A percentile compares a stretch with the other conserved stretches of the same genome.
These are phyloP conservation scores for Aaosphaeria arxii DNA, from an alignment of 2,329 filamentous ascomycete genomes.

Conservation along the genomic window DNA sequence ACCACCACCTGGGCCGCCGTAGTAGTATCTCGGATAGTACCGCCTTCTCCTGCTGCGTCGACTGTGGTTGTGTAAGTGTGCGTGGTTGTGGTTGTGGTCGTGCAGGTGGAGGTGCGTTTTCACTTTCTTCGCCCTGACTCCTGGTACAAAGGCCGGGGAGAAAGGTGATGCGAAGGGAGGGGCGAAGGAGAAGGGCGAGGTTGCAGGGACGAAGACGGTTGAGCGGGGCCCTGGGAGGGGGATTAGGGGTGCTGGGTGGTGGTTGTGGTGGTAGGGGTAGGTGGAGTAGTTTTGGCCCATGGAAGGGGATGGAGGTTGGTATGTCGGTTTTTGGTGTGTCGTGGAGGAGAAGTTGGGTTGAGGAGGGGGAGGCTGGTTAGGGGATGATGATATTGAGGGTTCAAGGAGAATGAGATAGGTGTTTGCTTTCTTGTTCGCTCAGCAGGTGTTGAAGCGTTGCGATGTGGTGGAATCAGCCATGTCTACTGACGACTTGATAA, in stretches of 20 bases:
- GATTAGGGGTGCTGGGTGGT: conserved; percentile 18
- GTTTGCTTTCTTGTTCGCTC: no score
- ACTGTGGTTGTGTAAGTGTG: neutral
- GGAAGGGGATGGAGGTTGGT: neutral
- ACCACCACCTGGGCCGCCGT: no score
- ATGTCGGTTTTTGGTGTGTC: neutral
- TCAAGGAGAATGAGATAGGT: no score
- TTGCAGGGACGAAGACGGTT: conserved; percentile 17
- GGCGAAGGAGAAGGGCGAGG: neutral
- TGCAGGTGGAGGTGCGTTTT: neutral
- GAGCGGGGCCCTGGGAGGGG: conserved; percentile 16
- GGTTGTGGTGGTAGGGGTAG: neutral
- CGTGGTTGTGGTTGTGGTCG: neutral
- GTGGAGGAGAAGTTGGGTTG: neutral
- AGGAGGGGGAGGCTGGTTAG: no score
- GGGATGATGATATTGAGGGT: no score
- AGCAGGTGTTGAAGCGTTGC: no score
- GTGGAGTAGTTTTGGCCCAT: conserved; percentile 21
- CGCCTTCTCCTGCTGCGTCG: neutral
- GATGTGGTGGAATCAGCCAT: no score
- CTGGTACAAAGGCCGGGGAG: neutral
- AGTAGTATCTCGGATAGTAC: neutral
- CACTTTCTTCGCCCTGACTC: no score
- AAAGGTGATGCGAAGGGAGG: neutral
- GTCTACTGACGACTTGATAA: no score